Evolutionary conservation across 1,284 basidiomycete genomes (phyloP).

Genomic region (Phenoliferia sp.): DNA sequence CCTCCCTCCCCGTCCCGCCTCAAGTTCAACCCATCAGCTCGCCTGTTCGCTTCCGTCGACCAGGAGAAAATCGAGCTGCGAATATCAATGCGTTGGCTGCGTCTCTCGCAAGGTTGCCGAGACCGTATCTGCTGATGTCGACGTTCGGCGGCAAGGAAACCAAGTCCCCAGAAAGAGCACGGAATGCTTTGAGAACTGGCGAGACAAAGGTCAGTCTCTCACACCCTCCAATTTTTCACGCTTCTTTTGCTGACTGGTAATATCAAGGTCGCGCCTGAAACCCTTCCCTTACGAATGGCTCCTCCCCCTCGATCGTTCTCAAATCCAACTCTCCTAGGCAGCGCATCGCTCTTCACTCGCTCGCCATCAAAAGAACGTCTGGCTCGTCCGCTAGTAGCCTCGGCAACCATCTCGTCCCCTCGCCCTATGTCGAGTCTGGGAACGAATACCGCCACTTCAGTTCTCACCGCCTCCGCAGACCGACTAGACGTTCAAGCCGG

Average conservation of each 20-base stretch:
- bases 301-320: background rate
- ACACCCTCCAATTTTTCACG: too few relatives aligned
- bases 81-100: too few relatives aligned
- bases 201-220: background rate
- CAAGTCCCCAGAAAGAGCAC: background rate
- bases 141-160: background rate
- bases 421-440: too few relatives aligned
- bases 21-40: too few relatives aligned
- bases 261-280: background rate
- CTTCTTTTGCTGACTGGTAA: background rate
- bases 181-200: background rate
- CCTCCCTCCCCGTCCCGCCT: too few relatives aligned
- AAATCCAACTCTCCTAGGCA: background rate
- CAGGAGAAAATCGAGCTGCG: too few relatives aligned
- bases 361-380: background rate
- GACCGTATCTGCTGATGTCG: background rate
- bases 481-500: background rate
- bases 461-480: slow-evolving; percentile 10
- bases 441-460: background rate
- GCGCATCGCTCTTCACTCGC: background rate
- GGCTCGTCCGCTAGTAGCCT: background rate
- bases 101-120: background rate
- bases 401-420: background rate
- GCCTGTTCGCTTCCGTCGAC: too few relatives aligned
- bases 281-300: background rate